Evolutionary conservation across 257 asterid genomes (phyloP), one percentile per base, ranked within the genome.

Genomic region (Solanum acaule): DNA sequence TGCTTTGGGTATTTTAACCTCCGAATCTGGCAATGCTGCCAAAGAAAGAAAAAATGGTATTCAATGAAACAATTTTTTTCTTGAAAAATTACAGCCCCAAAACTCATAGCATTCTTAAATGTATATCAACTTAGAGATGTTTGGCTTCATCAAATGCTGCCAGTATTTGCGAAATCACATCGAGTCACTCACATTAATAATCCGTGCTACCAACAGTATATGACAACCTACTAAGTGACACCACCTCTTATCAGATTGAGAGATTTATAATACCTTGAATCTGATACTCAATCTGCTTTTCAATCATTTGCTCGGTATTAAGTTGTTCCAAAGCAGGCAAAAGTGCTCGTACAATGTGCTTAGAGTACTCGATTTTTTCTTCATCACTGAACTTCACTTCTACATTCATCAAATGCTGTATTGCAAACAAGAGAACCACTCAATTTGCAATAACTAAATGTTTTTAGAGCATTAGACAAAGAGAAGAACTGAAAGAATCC

Each of bases 221-320:
- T 7, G 35, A 76, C 16, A 76, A 76, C 22, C 23, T 15, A 76
- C 25, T 38, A 76, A 40, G 52, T 75, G 61, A 31, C 38, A 67
- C 2, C 72, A 71, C 75, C 65, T 77, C 23, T 35, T 12, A 40
- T 25, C 34, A 77, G 49, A 81, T 81, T 15, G 42, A 81, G 86
- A 81, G 86, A 81, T 46, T 29, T 46, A 52, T 52, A 78, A 59
- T 91, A 94, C 99, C 97, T 91, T 87, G 92, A 76, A 92, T 90
- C 88, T 90, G 93, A 67, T 97, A 97, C 92, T 96, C 99, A 12
- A 88, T 89, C 82, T 90, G 94, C 90, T 89, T 94, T 93, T 97
- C 99, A 84, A 11, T 87, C 87, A 87, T 75, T 92, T 97, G 99
- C 87, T 93, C 94, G 18, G 87, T 91, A 67, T 93, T 89, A 82